Evolutionary conservation across 2,329 filamentous ascomycete genomes (phyloP), one percentile per base, ranked within the genome.

Genomic region (Penicillium sp.): DNA sequence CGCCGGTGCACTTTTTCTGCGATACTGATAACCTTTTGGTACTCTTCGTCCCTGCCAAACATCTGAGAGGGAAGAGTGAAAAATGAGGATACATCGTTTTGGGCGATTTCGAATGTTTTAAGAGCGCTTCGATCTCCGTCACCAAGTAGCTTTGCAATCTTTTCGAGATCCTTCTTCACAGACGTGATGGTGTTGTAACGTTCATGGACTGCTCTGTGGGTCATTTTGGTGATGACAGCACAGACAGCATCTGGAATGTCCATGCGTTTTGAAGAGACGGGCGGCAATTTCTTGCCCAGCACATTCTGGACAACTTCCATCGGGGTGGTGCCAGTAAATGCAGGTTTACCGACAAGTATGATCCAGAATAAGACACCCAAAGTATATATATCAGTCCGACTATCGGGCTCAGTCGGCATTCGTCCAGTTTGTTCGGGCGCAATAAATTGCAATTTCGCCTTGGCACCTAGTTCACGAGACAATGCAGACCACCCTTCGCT

Each of bases 371-470:
- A 73, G 40, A 97, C 86, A 3, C 93, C 93, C 1, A 97, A 77
- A 0, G 90, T 92, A 75, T 97, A 97, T 30, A 97, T 95, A 71
- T 97, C 93, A 16, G 93, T 97, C 42, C 93, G 84, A 45, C 84
- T 90, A 72, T 97, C 93, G 1, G 93, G 93, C 70, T 97, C 92
- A 3, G 90, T 91, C 2, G 91, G 90, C 82, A 97, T 88, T 20
- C 93, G 86, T 14, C 93, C 93, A 2, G 93, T 97, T 76, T 97
- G 93, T 69, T 97, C 93, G 0, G 93, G 92, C 47, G 91, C 93
- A 68, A 97, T 95, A 68, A 91, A 97, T 52, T 92, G 85, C 20
- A 97, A 79, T 72, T 96, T 96, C 68, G 92, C 87, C 73, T 91
- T 91, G 42, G 91, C 90, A 2, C 92, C 92, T 7, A 91, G 75